Conservation (phyloP, 345 rosid species). For the Sonneratia caseolaris region DNA sequence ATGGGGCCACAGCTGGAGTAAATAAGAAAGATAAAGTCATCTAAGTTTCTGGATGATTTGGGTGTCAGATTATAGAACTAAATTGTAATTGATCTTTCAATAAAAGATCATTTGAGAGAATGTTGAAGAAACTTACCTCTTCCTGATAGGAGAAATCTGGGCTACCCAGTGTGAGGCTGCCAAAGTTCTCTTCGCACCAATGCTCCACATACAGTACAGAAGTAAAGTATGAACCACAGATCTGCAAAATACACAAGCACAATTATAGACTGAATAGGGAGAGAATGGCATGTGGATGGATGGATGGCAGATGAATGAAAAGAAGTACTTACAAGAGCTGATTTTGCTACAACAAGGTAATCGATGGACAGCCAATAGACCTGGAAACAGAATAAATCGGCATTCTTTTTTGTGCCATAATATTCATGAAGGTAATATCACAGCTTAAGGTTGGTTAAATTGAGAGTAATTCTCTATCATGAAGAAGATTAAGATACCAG, state of each 20-base stretch:
- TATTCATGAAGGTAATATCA: not conserved
- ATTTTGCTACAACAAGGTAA: constrained; percentile 74
- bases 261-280: constrained; percentile 2
- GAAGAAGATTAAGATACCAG: not conserved
- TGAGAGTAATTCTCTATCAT: not conserved
- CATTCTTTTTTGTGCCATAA: not conserved
- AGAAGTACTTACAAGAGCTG: constrained; percentile 65
- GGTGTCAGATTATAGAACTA: not conserved
- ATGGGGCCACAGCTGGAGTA: constrained; percentile 58
- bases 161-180: constrained; percentile 56
- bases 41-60: not conserved
- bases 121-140: constrained; percentile 37
- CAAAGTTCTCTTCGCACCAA: constrained; percentile 92
- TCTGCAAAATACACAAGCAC: constrained; percentile 23
- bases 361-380: constrained; percentile 87
- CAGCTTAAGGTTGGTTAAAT: not conserved
- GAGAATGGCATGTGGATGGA: not conserved
- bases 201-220: constrained; percentile 85
- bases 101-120: not conserved
- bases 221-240: constrained; percentile 78
- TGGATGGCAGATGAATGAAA: not conserved
- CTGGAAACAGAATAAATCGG: constrained; percentile 25
- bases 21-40: not conserved
- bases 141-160: constrained; percentile 86
- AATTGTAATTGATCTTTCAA: not conserved